These are phyloP conservation scores for Albizia julibrissin DNA, from an alignment of 306 rosid species.

Conservation along the genomic window DNA sequence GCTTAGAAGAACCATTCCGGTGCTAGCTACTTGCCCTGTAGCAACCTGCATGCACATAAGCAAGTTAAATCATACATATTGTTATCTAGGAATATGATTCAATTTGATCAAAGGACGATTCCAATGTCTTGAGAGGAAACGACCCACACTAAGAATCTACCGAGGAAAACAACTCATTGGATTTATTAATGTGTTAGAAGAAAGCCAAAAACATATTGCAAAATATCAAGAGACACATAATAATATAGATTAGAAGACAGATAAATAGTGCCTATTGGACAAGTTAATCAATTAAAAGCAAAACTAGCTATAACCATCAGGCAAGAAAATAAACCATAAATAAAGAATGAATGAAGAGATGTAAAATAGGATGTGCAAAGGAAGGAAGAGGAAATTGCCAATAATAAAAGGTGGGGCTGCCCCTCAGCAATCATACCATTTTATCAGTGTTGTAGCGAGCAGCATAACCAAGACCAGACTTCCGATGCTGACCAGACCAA, in stretches of 20 bases:
- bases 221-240: background rate
- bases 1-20: conserved; percentile 91
- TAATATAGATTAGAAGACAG: background rate
- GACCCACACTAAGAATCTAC: background rate
- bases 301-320: conserved; percentile 4
- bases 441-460: conserved; percentile 92
- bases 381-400: background rate
- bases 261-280: background rate
- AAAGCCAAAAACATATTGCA: background rate
- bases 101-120: background rate
- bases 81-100: background rate
- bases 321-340: background rate
- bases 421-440: conserved; percentile 57
- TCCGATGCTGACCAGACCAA: conserved; percentile 99
- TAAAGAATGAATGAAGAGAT: background rate
- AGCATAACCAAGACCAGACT: conserved; percentile 94
- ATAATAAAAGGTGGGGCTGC: background rate
- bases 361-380: background rate
- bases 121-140: background rate
- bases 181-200: background rate
- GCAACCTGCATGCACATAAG: conserved; percentile 65
- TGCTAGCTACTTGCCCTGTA: conserved; percentile 94
- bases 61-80: background rate
- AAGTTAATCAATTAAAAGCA: background rate
- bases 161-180: background rate